Base-by-base conservation (phyloP, 257 asterid genomes). In the Solanum dulcamara region DNA sequence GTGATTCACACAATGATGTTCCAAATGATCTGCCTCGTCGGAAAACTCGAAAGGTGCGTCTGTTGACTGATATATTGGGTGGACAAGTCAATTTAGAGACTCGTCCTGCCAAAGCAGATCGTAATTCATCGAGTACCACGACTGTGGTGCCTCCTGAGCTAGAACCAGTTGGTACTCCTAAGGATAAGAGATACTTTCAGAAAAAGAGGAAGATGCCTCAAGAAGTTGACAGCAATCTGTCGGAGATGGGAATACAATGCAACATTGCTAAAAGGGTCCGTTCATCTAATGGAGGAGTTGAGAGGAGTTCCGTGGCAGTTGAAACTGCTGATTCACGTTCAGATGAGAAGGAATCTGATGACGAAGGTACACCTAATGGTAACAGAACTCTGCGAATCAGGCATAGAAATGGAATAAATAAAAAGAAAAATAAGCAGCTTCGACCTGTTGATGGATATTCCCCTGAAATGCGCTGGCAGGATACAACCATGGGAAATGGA, bases 51-150 rank as follows among this genome's bases (percentile, higher is more conserved):
- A 96, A 94, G 89, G 83, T 94, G 83, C 97, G 98, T 40, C 91
- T 89, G 86, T 85, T 95, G 87, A 89, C 94, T 55, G 98, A 97
- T 83, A 90, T 97, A 80, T 81, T 97, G 92, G 89, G 86, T 83
- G 93, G 85, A 44, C 88, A 89, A 84, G 89, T 38, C 86, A 87
- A 83, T 55, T 81, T 89, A 33, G 82, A 35, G 46, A 67, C 28
- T 40, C 89, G 74, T 60, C 72, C 42, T 85, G 83, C 79, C 24
- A 83, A 84, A 60, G 84, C 84, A 17, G 89, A 57, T 81, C 85
- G 64, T 18, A 48, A 48, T 17, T 30, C 83, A 28, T 79, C 59
- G 64, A 79, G 83, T 30, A 79, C 62, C 11, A 80, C 33, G 74
- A 68, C 86, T 18, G 80, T 59, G 84, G 88, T 83, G 84, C 84